phyloP scores from a whole-genome alignment of 495 filamentous ascomycete species.

The Apodospora peruviana region DNA sequence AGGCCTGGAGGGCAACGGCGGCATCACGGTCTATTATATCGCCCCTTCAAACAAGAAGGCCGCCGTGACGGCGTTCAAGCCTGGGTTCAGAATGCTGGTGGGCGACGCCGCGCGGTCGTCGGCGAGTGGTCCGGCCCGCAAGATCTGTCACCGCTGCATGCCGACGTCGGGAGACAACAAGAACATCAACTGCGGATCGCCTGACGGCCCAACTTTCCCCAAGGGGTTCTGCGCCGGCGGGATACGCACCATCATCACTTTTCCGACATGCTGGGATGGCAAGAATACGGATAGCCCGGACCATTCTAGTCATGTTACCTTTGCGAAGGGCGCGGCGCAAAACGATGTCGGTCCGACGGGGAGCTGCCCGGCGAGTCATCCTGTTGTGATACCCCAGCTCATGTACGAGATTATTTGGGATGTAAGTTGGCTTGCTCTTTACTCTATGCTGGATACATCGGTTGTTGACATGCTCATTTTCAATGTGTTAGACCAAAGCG shows the following conservation, averaged over 20 bases:
- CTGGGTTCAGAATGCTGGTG: conserved; percentile 66
- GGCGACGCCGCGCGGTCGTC: conserved; percentile 46
- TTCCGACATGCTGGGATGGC: conserved; percentile 19
- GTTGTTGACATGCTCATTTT: too few species aligned
- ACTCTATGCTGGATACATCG: not conserved
- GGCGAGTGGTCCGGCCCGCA: conserved; percentile 21
- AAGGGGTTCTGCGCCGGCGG: conserved; percentile 24
- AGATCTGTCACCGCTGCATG: conserved; percentile 33
- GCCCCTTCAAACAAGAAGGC: conserved; percentile 23
- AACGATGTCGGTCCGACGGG: conserved; percentile 20
- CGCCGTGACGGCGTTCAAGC: conserved; percentile 35
- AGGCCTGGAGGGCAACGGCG: conserved; percentile 18
- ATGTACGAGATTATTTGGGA: conserved; percentile 41
- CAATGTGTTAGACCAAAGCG: too few species aligned
- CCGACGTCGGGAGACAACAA: conserved; percentile 8
- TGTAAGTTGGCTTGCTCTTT: not conserved
- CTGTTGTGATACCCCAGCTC: conserved; percentile 28
- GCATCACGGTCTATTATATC: conserved; percentile 36
- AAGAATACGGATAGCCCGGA: conserved; percentile 25
- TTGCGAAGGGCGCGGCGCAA: conserved; percentile 20
- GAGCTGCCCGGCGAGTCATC: conserved; percentile 23
- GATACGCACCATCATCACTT: conserved; percentile 31
- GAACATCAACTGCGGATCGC: conserved; percentile 14
- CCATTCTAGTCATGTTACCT: conserved; percentile 32
- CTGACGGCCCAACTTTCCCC: conserved; percentile 21